Evolutionary conservation across 1,139 yeast genomes (phyloP).

Genomic region (Groenewaldozyma auringiensis): DNA sequence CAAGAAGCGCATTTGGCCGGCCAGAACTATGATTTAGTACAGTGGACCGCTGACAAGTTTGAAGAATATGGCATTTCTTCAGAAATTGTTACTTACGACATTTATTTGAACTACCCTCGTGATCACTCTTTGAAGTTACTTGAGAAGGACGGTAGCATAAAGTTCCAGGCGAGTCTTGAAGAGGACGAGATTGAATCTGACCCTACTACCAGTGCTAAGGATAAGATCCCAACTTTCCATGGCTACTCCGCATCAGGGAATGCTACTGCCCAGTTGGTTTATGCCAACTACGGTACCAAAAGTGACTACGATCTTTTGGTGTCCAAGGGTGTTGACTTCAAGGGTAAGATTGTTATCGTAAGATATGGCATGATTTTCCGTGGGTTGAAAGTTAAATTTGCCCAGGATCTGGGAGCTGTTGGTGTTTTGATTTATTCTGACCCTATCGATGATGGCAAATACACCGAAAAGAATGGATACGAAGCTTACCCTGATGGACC

Average conservation of each 20-base stretch:
- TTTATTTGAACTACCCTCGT: slow-evolving; percentile 55
- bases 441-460: slow-evolving; percentile 55
- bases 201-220: slow-evolving; percentile 47
- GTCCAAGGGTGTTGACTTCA: slow-evolving; percentile 40
- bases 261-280: slow-evolving; percentile 50
- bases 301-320: slow-evolving; percentile 45
- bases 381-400: slow-evolving; percentile 61
- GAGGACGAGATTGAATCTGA: slow-evolving; percentile 73
- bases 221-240: slow-evolving; percentile 52
- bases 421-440: slow-evolving; percentile 58
- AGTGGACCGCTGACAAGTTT: slow-evolving; percentile 58
- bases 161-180: slow-evolving; percentile 55
- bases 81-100: slow-evolving; percentile 50
- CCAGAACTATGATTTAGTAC: slow-evolving; percentile 51
- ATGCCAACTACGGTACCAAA: slow-evolving; percentile 54
- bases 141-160: slow-evolving; percentile 29
- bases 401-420: slow-evolving; percentile 53
- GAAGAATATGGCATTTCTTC: slow-evolving; percentile 52
- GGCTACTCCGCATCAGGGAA: slow-evolving; percentile 66
- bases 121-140: slow-evolving; percentile 45
- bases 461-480: slow-evolving; percentile 45
- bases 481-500: slow-evolving; percentile 59
- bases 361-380: slow-evolving; percentile 56
- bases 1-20: slow-evolving; percentile 67
- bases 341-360: slow-evolving; percentile 50